phyloP scores from a whole-genome alignment of 192 early-diverging fungal species.

The Lobosporangium transversale region DNA sequence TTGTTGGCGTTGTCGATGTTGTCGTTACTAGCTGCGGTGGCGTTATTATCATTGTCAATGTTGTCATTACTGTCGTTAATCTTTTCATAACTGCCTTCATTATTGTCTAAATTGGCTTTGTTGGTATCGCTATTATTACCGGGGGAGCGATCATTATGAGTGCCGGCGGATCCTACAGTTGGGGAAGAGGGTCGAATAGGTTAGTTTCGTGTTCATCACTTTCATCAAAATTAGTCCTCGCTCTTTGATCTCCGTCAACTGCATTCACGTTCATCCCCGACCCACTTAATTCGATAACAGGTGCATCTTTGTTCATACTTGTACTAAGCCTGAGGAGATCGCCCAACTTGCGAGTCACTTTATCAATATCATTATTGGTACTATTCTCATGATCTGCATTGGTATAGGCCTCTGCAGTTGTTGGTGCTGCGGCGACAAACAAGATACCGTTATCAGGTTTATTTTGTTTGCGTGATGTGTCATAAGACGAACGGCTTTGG shows the following conservation, averaged over 20 bases:
- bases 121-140: background rate
- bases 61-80: background rate
- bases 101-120: background rate
- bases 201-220: no score
- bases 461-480: conserved; percentile 2
- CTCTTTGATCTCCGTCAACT: background rate
- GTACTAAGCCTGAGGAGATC: no score
- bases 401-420: conserved; percentile 23
- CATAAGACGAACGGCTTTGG: background rate
- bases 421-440: conserved; percentile 23
- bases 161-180: no score
- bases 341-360: no score
- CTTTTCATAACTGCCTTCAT: background rate
- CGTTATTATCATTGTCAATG: no score
- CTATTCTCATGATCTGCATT: background rate
- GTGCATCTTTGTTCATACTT: no score
- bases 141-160: no score
- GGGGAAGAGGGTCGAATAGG: no score
- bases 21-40: no score
- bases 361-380: background rate
- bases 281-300: no score
- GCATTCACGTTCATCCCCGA: background rate
- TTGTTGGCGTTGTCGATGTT: no score
- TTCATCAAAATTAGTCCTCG: no score
- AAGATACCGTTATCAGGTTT: conserved; percentile 38